Evolutionary conservation across 306 rosid genomes (phyloP).

Genomic region (Purshia tridentata): DNA sequence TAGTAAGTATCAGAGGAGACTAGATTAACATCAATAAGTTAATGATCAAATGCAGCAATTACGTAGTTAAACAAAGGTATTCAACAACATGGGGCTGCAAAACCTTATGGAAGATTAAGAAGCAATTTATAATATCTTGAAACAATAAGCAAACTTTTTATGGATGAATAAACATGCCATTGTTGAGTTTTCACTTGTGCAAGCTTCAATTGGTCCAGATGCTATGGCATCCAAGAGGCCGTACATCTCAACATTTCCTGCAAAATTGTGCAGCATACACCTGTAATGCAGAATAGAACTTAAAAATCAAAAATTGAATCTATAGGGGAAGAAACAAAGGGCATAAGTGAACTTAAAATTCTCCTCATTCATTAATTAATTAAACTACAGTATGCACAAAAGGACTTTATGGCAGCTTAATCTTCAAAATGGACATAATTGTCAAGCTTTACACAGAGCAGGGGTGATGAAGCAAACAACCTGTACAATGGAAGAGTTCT

Average conservation of each 20-base stretch:
- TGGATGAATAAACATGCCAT: conserved; percentile 55
- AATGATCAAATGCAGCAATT: not conserved
- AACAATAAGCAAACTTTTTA: not conserved
- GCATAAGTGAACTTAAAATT: not conserved
- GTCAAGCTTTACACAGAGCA: too few relatives aligned
- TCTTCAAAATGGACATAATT: not conserved
- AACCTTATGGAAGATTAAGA: not conserved
- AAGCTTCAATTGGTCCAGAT: conserved; percentile 85
- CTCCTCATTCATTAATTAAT: not conserved
- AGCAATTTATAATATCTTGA: conserved; percentile 23
- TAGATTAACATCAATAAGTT: not conserved
- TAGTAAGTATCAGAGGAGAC: not conserved
- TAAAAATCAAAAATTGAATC: not conserved
- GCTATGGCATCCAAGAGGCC: conserved; percentile 74
- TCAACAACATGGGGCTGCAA: conserved; percentile 3
- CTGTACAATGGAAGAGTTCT: too few relatives aligned
- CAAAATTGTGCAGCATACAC: conserved; percentile 97
- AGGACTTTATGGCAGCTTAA: not conserved
- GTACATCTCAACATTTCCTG: conserved; percentile 87
- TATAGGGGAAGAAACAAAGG: too few relatives aligned
- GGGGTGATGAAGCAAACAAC: too few relatives aligned
- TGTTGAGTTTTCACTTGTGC: conserved; percentile 70
- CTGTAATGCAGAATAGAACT: conserved; percentile 48
- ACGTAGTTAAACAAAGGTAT: not conserved
- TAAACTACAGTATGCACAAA: not conserved